Percentiles rank a stretch among this genome's conserved stretches.
phyloP scores from a whole-genome alignment of 768 basidiomycete species.

The Pulveroboletus ravenelii region DNA sequence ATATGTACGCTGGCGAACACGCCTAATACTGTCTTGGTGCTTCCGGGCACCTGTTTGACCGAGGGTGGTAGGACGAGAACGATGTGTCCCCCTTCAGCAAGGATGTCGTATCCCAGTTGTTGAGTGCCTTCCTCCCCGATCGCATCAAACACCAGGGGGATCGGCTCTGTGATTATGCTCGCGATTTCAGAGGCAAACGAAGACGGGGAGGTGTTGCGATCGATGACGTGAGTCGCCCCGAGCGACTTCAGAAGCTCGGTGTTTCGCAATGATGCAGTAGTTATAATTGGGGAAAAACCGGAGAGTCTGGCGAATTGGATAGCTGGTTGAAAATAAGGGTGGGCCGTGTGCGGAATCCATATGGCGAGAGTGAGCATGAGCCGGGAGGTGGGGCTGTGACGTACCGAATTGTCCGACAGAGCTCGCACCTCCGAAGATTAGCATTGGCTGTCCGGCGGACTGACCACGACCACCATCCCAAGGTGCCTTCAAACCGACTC shows the following conservation, averaged over 20 bases:
- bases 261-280: conserved; percentile 37
- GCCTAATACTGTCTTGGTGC: conserved; percentile 14
- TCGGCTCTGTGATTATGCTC: conserved; percentile 8
- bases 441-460: conserved; percentile 27
- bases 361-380: background rate
- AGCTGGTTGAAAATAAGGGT: conserved; percentile 8
- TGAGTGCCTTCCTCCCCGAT: conserved; percentile 32
- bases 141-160: conserved; percentile 23
- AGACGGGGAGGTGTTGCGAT: conserved; percentile 20
- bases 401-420: conserved; percentile 37
- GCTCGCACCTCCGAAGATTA: conserved; percentile 36
- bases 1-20: conserved; percentile 11
- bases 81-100: conserved; percentile 31
- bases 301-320: conserved; percentile 35
- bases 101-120: conserved; percentile 27
- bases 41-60: conserved; percentile 12
- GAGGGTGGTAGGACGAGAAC: conserved; percentile 1
- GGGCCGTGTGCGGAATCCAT: background rate
- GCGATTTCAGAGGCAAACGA: conserved; percentile 15
- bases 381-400: conserved; percentile 24
- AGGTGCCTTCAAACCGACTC: conserved; percentile 31
- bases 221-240: conserved; percentile 37
- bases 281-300: conserved; percentile 35
- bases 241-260: conserved; percentile 29
- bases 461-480: conserved; percentile 32